These are phyloP conservation scores for Picea abies DNA, from an alignment of 83 land plant genomes.

Conservation along the genomic window DNA sequence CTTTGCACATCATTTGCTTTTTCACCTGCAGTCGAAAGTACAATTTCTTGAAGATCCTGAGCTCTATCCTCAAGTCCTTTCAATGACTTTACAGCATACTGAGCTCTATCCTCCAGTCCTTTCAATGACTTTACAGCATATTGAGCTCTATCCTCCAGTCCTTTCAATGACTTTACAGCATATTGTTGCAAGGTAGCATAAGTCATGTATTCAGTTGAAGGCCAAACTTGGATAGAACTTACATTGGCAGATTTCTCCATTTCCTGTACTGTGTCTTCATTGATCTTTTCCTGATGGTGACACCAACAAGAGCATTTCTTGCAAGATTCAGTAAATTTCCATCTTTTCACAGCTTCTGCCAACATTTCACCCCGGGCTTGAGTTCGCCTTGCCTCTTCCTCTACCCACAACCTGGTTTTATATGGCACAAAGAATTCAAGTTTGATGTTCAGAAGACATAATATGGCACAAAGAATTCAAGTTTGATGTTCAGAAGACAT, in stretches of 20 bases:
- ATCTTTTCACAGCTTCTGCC: slow-evolving; percentile 69
- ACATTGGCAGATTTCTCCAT: background rate
- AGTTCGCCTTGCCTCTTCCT: slow-evolving; percentile 79
- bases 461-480: too few species aligned
- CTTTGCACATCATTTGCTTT: slow-evolving; percentile 1
- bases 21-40: background rate
- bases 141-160: background rate
- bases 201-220: background rate
- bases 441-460: background rate
- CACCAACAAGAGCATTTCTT: slow-evolving; percentile 13
- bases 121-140: background rate
- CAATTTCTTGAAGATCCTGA: background rate
- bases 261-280: background rate
- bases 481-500: too few species aligned
- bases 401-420: slow-evolving; percentile 61
- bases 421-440: background rate
- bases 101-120: background rate
- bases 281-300: slow-evolving; percentile 3
- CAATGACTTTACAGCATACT: background rate
- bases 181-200: too few species aligned
- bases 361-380: slow-evolving; percentile 63
- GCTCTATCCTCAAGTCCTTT: background rate
- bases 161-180: slow-evolving; percentile 8
- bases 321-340: slow-evolving; percentile 25
- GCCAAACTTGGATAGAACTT: background rate